phyloP scores from a whole-genome alignment of 257 asterid species.

The Forsythia suspensa region DNA sequence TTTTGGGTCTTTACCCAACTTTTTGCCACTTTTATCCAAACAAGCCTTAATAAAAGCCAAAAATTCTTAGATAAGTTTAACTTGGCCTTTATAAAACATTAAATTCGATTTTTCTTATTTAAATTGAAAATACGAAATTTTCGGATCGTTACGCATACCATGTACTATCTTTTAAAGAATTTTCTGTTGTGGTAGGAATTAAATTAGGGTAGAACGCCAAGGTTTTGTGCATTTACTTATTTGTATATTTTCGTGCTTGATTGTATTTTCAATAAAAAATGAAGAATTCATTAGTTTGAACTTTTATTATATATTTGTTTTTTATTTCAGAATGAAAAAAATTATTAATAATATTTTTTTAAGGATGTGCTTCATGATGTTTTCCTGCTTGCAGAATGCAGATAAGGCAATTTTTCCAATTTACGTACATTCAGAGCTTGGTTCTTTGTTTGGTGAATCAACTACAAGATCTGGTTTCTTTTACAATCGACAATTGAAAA shows the following conservation, averaged over 20 bases:
- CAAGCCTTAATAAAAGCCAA: too few relatives aligned
- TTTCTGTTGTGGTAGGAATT: neutral
- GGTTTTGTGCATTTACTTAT: neutral
- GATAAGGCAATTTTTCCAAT: conserved; percentile 59
- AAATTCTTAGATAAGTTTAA: too few relatives aligned
- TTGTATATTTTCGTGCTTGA: neutral
- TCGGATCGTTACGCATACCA: too few relatives aligned
- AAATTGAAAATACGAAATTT: too few relatives aligned
- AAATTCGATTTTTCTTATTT: too few relatives aligned
- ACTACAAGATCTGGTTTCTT: conserved; percentile 66
- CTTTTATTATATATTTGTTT: neutral
- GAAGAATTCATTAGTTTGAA: neutral
- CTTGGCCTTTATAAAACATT: too few relatives aligned
- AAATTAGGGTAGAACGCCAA: neutral
- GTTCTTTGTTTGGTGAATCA: conserved; percentile 74
- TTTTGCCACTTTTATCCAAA: too few relatives aligned
- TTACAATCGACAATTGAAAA: conserved; percentile 57
- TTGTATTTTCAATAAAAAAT: neutral
- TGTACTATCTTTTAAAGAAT: too few relatives aligned
- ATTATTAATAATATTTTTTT: neutral
- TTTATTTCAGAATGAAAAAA: neutral
- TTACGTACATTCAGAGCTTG: conserved; percentile 81
- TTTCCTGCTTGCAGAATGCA: conserved; percentile 55
- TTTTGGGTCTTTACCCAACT: too few relatives aligned
- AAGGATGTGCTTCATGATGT: neutral